Evolutionary conservation across 768 basidiomycete species (phyloP).

Genomic region (Leucocoprinus leucothites): DNA sequence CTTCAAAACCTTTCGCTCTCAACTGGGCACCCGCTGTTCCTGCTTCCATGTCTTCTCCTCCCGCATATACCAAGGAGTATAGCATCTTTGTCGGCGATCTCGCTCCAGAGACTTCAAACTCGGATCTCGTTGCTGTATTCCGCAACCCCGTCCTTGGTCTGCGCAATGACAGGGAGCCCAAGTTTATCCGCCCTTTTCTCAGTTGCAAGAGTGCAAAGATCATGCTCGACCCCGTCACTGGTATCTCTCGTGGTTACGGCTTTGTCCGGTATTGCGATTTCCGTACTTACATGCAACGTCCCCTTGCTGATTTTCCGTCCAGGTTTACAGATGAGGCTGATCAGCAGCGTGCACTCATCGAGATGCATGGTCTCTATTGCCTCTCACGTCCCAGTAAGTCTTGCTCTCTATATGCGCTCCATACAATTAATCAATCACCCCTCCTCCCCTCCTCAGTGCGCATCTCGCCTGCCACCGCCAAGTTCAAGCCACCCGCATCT

Average conservation of each 20-base stretch:
- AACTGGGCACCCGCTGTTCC: slow-evolving; percentile 62
- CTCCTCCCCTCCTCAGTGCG: slow-evolving; percentile 60
- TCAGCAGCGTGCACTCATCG: slow-evolving; percentile 84
- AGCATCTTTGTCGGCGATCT: slow-evolving; percentile 95
- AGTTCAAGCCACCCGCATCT: slow-evolving; percentile 64
- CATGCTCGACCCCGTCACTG: slow-evolving; percentile 89
- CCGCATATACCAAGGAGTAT: slow-evolving; percentile 53
- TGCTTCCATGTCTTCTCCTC: slow-evolving; percentile 27
- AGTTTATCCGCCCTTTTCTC: slow-evolving; percentile 83
- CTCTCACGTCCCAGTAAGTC: slow-evolving; percentile 82
- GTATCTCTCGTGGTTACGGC: slow-evolving; percentile 87
- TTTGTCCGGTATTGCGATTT: slow-evolving; percentile 68
- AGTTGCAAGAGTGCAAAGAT: slow-evolving; percentile 97
- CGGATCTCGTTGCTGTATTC: slow-evolving; percentile 92
- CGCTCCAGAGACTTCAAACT: slow-evolving; percentile 89
- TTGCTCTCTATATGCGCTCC: slow-evolving; percentile 15
- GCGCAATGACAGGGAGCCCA: slow-evolving; percentile 82
- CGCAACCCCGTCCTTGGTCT: slow-evolving; percentile 86
- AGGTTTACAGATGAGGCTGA: slow-evolving; percentile 89
- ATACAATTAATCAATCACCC: slow-evolving; percentile 31
- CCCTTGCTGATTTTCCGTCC: slow-evolving; percentile 14
- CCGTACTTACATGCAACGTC: slow-evolving; percentile 4
- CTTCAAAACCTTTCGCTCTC: slow-evolving; percentile 74
- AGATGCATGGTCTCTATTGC: slow-evolving; percentile 91
- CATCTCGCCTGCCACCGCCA: slow-evolving; percentile 86